Evolutionary conservation across 306 rosid genomes (phyloP).

Genomic region (Abrus pulchellus): DNA sequence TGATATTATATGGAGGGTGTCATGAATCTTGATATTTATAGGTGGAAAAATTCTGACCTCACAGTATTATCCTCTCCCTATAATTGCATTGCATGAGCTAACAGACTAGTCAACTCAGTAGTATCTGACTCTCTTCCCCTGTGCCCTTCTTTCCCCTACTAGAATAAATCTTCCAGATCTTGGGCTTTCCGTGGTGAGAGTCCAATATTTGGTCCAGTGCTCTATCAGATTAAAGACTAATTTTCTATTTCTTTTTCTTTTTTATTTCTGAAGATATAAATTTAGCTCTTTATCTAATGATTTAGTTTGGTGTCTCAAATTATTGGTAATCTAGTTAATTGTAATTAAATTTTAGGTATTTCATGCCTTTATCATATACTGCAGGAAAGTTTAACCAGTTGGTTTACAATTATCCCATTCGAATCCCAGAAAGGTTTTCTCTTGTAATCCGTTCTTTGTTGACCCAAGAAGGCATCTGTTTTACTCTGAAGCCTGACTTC

Average conservation of each 20-base stretch:
- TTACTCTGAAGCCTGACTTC: constrained; percentile 88
- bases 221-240: constrained; percentile 1
- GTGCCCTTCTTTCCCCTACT: no score
- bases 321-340: constrained; percentile 15
- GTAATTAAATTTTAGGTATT: constrained; percentile 9
- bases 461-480: constrained; percentile 99
- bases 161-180: no score
- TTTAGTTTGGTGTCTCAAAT: constrained; percentile 25
- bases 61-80: no score
- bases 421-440: constrained; percentile 97
- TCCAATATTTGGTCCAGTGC: no score
- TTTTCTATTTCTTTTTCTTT: not conserved
- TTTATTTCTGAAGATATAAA: constrained; percentile 18
- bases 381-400: constrained; percentile 96
- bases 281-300: not conserved
- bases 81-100: no score
- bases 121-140: no score
- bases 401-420: constrained; percentile 98
- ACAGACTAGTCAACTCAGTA: no score
- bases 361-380: constrained; percentile 30
- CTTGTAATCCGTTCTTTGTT: constrained; percentile 93
- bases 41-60: constrained; percentile 25
- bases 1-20: constrained; percentile 27
- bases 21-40: constrained; percentile 11
- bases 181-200: no score